Conservation (phyloP, 2,329 filamentous ascomycete species). For the Clonostachys sp. region DNA sequence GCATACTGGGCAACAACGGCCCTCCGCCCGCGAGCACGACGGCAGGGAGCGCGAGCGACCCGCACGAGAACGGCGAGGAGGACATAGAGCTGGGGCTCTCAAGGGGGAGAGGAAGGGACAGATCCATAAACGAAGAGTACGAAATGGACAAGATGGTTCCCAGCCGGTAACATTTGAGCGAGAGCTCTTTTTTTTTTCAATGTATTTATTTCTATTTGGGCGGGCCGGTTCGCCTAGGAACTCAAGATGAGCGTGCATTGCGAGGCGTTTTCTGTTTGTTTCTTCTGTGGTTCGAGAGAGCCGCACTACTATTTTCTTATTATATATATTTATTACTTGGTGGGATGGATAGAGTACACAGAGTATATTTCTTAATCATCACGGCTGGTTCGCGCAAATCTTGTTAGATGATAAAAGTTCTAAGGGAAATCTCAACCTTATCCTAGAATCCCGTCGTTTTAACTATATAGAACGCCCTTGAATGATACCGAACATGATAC, state of each 20-base stretch:
- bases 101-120: conserved; percentile 43
- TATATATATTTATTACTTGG: no score
- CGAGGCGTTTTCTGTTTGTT: conserved; percentile 17
- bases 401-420: no score
- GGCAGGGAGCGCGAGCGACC: conserved; percentile 9
- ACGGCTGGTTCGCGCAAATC: no score
- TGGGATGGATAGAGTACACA: no score
- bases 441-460: no score
- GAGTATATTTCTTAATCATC: no score
- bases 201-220: no score
- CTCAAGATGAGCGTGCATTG: conserved; percentile 23
- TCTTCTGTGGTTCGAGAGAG: no score
- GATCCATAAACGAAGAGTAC: conserved; percentile 52
- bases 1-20: conserved; percentile 22
- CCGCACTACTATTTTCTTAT: no score
- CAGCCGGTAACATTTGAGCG: conserved; percentile 6
- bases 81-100: conserved; percentile 39
- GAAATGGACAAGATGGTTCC: conserved; percentile 57
- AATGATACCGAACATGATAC: neutral
- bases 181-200: neutral
- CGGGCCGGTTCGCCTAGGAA: neutral
- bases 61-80: conserved; percentile 35
- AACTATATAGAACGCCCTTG: no score
- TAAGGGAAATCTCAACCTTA: no score
- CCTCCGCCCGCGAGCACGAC: conserved; percentile 6